These are phyloP conservation scores for Nicotiana obtusifolia DNA, from an alignment of 257 asterid genomes.

Conservation along the genomic window DNA sequence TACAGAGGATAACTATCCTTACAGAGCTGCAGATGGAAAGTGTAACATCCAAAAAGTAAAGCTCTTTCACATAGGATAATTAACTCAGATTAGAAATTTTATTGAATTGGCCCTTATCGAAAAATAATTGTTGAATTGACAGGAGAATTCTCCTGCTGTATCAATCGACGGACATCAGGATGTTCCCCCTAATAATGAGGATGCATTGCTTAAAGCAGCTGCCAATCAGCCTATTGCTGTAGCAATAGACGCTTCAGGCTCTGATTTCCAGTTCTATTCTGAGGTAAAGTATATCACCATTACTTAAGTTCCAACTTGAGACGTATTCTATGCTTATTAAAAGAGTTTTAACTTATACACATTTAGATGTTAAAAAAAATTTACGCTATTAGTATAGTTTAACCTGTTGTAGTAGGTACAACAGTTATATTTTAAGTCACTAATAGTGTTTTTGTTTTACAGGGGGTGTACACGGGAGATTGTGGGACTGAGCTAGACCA, in stretches of 20 bases:
- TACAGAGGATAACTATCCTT: slow-evolving; percentile 67
- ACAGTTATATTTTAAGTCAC: too few species aligned
- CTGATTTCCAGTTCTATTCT: slow-evolving; percentile 71
- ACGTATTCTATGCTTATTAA: background rate
- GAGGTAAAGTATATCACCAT: slow-evolving; percentile 40
- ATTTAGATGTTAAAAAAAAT: background rate
- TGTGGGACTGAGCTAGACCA: slow-evolving; percentile 73
- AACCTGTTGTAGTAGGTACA: too few species aligned
- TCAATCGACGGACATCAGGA: slow-evolving; percentile 70
- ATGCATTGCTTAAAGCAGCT: slow-evolving; percentile 60
- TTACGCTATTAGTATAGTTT: too few species aligned
- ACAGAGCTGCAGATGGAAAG: slow-evolving; percentile 49
- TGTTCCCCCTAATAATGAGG: slow-evolving; percentile 60
- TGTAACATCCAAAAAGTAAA: slow-evolving; percentile 59
- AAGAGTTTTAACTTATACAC: background rate
- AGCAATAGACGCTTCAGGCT: slow-evolving; percentile 70
- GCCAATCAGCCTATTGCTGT: slow-evolving; percentile 76
- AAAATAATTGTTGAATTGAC: background rate
- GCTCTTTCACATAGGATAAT: background rate
- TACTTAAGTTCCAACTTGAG: background rate
- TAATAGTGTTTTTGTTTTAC: background rate
- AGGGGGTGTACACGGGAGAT: slow-evolving; percentile 67
- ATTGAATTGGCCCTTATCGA: too few species aligned
- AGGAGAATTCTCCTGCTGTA: slow-evolving; percentile 46
- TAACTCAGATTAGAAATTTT: too few species aligned